Evolutionary conservation across 2,329 filamentous ascomycete genomes (phyloP), one percentile per base, ranked within the genome.

Genomic region (Aureobasidium pullulans): DNA sequence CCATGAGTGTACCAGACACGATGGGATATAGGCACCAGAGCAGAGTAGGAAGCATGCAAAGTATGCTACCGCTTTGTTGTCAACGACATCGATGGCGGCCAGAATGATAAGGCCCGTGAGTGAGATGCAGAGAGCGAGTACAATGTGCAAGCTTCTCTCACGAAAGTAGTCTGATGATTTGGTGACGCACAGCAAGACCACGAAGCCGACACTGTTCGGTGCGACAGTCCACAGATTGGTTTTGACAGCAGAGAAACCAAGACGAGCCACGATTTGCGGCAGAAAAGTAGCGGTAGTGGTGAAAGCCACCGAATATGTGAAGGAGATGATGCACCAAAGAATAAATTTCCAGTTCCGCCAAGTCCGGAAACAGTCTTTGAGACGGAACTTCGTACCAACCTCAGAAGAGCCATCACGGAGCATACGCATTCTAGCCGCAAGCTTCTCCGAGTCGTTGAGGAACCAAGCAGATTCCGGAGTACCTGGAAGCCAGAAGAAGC

Each of bases 41-140:
- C 76, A 75, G 56, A 81, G 68, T 3, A 81, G 67, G 60, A 81
- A 81, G 60, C 75, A 77, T 0, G 78, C 77, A 62, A 81, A 81
- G 59, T 81, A 81, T 2, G 76, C 76, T 0, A 78, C 71, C 0
- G 66, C 75, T 50, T 76, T 74, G 62, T 79, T 66, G 1, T 66
- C 42, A 1, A 76, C 61, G 0, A 75, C 73, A 46, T 79, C 72
- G 32, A 79, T 74, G 1, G 72, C 71, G 0, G 74, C 71, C 3
- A 79, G 69, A 13, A 80, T 72, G 19, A 80, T 65, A 60, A 79
- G 71, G 0, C 77, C 78, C 2, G 75, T 59, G 0, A 79, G 66
- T 1, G 74, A 76, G 1, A 80, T 47, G 0, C 64, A 60, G 29
- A 79, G 62, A 0, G 71, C 67, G 47, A 73, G 69, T 4, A 76